These are phyloP conservation scores for Neofusicoccum sp. DNA, from an alignment of 2,329 filamentous ascomycete genomes.

Conservation along the genomic window DNA sequence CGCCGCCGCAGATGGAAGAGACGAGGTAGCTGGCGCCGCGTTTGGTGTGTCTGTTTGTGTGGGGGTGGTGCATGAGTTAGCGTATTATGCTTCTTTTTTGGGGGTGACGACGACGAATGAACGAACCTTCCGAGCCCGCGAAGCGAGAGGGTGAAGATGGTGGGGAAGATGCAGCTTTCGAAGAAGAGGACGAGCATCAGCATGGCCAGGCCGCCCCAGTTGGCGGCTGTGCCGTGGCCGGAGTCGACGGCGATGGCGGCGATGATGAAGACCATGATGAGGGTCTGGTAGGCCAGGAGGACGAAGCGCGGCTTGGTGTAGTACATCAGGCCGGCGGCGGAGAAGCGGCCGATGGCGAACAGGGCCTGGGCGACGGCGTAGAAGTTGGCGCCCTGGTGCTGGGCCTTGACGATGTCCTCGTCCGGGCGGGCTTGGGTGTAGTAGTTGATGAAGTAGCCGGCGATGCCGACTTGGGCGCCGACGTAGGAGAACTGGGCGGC, in stretches of 20 bases:
- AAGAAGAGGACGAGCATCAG: slow-evolving; percentile 44
- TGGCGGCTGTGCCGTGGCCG: slow-evolving; percentile 30
- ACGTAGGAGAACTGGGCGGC: slow-evolving; percentile 59
- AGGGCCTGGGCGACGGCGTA: slow-evolving; percentile 42
- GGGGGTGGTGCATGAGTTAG: too few species aligned
- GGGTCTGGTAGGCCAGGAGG: slow-evolving; percentile 39
- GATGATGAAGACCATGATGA: slow-evolving; percentile 41
- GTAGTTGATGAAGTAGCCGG: slow-evolving; percentile 48
- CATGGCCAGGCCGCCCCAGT: slow-evolving; percentile 42
- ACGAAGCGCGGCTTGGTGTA: slow-evolving; percentile 40
- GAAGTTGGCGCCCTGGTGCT: slow-evolving; percentile 40
- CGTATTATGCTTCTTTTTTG: too few species aligned
- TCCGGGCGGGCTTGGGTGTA: slow-evolving; percentile 39
- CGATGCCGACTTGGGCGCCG: slow-evolving; percentile 57
- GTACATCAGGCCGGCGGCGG: slow-evolving; percentile 42
- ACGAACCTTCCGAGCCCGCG: slow-evolving; percentile 36
- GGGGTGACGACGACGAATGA: not conserved
- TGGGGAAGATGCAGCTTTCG: slow-evolving; percentile 43
- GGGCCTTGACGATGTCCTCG: slow-evolving; percentile 28
- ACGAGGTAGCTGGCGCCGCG: slow-evolving; percentile 43
- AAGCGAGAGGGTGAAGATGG: slow-evolving; percentile 41
- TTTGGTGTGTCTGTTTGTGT: slow-evolving; percentile 37
- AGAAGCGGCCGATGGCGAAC: slow-evolving; percentile 41
- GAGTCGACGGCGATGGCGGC: slow-evolving; percentile 38
- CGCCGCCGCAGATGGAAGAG: slow-evolving; percentile 40